These are phyloP conservation scores for Neopestalotiopsis clavispora DNA, from an alignment of 2,329 filamentous ascomycete genomes.

Conservation along the genomic window DNA sequence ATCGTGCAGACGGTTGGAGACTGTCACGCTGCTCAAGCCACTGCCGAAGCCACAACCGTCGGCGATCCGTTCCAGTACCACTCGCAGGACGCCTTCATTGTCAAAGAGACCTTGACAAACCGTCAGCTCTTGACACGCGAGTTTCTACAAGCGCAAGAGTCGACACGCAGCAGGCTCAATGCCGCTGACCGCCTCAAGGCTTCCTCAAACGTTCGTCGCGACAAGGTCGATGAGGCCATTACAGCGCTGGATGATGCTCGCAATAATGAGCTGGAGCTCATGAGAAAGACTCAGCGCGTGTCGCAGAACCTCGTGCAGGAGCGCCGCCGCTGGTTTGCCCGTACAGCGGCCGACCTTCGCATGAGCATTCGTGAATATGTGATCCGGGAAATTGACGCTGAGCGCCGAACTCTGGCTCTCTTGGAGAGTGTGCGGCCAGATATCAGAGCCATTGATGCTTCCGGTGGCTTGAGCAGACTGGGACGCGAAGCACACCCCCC, in stretches of 20 bases:
- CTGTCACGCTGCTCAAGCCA: constrained; percentile 94
- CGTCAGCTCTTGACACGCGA: constrained; percentile 95
- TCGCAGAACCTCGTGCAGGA: constrained; percentile 88
- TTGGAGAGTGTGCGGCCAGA: constrained; percentile 94
- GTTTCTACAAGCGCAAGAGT: constrained; percentile 87
- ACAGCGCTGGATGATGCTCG: constrained; percentile 85
- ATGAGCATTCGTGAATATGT: constrained; percentile 89
- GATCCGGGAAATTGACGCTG: constrained; percentile 91
- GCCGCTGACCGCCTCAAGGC: constrained; percentile 89
- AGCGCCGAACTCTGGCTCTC: constrained; percentile 87
- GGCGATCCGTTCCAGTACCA: constrained; percentile 95
- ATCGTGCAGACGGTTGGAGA: constrained; percentile 93
- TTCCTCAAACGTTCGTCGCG: constrained; percentile 82
- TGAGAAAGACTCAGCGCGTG: constrained; percentile 85
- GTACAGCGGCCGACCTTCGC: constrained; percentile 84
- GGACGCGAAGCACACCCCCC: constrained; percentile 87
- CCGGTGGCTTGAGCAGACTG: constrained; percentile 85
- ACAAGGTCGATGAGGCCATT: constrained; percentile 99
- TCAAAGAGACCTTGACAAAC: constrained; percentile 97
- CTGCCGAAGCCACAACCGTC: constrained; percentile 92
- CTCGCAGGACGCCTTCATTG: constrained; percentile 93
- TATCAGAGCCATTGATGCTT: constrained; percentile 89
- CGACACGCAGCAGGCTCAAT: constrained; percentile 79
- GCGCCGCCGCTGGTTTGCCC: constrained; percentile 86
- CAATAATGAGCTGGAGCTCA: constrained; percentile 79